Percentiles rank a stretch among this genome's conserved stretches.
phyloP scores from a whole-genome alignment of 2,329 filamentous ascomycete genomes.

The Xylariaceae sp. region DNA sequence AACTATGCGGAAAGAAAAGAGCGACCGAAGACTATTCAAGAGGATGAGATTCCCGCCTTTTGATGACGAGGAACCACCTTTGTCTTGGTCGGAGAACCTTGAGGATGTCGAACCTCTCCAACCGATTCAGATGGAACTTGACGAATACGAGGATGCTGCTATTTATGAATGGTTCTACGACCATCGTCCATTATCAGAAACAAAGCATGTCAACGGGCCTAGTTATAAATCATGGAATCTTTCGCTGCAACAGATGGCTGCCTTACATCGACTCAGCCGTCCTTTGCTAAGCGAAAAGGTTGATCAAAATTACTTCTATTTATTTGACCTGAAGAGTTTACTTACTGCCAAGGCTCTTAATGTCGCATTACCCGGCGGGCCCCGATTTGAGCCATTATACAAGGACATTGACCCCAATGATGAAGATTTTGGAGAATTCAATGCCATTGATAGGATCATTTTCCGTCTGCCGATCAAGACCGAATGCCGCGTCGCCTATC shows the following conservation, averaged over 20 bases:
- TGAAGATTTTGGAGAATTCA: slow-evolving; percentile 99
- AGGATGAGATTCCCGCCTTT: slow-evolving; percentile 98
- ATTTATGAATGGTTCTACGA: slow-evolving; percentile 99
- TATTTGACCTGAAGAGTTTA: slow-evolving; percentile 94
- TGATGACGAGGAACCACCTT: slow-evolving; percentile 93
- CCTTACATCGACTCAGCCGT: slow-evolving; percentile 84
- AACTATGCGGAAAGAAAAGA: slow-evolving; percentile 96
- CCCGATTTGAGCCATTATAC: slow-evolving; percentile 93
- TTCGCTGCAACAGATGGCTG: slow-evolving; percentile 90
- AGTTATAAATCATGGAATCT: slow-evolving; percentile 98
- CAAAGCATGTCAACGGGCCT: slow-evolving; percentile 88
- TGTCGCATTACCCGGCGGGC: slow-evolving; percentile 94
- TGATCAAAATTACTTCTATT: slow-evolving; percentile 96
- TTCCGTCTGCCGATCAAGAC: slow-evolving; percentile 93
- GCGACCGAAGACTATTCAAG: slow-evolving; percentile 92
- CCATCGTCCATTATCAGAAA: slow-evolving; percentile 83
- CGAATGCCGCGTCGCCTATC: slow-evolving; percentile 91
- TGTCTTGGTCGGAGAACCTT: slow-evolving; percentile 98
- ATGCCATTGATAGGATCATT: slow-evolving; percentile 98
- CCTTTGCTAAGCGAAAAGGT: slow-evolving; percentile 87
- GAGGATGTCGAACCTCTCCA: slow-evolving; percentile 97
- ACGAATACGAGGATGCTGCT: slow-evolving; percentile 85
- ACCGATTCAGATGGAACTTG: slow-evolving; percentile 97
- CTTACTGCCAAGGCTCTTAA: slow-evolving; percentile 95
- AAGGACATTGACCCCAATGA: slow-evolving; percentile 99